Percentiles rank a stretch among this genome's conserved stretches.
phyloP scores from a whole-genome alignment of 2,329 filamentous ascomycete genomes.

The Trichoderma cornu-damae region DNA sequence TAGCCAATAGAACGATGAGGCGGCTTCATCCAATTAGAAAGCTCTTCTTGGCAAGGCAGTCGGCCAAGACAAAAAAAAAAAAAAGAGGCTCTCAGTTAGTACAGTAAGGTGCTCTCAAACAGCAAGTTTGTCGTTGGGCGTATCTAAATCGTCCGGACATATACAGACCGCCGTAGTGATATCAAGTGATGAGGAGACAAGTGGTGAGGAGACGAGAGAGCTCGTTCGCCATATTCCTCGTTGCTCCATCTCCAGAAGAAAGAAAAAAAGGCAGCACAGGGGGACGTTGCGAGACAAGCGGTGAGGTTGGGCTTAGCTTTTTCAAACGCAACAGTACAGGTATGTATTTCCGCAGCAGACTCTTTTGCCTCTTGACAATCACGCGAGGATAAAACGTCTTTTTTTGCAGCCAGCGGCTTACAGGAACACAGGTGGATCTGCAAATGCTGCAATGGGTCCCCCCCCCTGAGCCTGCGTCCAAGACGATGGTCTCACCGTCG shows the following conservation, averaged over 20 bases:
- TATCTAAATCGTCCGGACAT: too few relatives aligned
- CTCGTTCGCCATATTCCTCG: too few relatives aligned
- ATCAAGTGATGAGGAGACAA: too few relatives aligned
- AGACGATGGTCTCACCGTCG: too few relatives aligned
- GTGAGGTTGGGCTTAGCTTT: background rate
- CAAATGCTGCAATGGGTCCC: too few relatives aligned
- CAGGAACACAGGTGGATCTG: background rate
- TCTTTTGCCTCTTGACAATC: background rate
- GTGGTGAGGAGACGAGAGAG: background rate
- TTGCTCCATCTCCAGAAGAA: background rate
- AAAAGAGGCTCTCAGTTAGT: too few relatives aligned
- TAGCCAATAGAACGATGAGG: background rate
- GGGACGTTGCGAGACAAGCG: background rate
- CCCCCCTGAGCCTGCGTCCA: background rate
- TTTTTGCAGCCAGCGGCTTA: background rate
- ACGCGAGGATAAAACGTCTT: background rate
- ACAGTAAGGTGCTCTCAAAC: too few relatives aligned
- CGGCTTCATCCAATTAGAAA: background rate
- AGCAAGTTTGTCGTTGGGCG: too few relatives aligned
- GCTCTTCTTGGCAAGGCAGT: background rate
- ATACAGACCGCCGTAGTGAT: too few relatives aligned
- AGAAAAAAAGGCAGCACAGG: too few relatives aligned
- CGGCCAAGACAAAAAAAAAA: too few relatives aligned
- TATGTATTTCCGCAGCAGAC: too few relatives aligned
- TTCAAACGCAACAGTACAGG: background rate